phyloP scores from a whole-genome alignment of 768 basidiomycete species.

The Chalciporus chontae region DNA sequence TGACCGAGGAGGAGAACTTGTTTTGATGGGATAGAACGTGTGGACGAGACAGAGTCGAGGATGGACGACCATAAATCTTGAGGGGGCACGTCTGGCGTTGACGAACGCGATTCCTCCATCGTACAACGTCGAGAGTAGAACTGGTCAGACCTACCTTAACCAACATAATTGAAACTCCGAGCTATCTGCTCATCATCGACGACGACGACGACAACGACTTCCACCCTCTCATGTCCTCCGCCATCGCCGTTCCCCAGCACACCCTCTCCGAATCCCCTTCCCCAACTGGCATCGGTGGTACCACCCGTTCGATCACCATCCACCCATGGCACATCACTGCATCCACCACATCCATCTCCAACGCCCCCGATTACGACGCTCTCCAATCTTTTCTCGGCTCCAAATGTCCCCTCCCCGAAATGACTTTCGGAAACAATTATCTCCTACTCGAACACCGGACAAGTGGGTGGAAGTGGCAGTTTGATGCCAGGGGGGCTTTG shows the following conservation, averaged over 20 bases:
- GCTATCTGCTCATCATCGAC: conserved; percentile 3
- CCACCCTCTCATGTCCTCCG: conserved; percentile 34
- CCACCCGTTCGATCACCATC: conserved; percentile 65
- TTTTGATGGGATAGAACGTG: conserved; percentile 80
- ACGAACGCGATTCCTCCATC: conserved; percentile 50
- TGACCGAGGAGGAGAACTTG: conserved; percentile 84
- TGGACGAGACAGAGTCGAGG: conserved; percentile 79
- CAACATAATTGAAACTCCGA: conserved; percentile 34
- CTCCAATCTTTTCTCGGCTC: conserved; percentile 57
- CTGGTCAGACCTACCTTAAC: no score
- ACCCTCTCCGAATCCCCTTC: conserved; percentile 59
- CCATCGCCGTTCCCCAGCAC: conserved; percentile 55
- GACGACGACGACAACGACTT: conserved; percentile 14
- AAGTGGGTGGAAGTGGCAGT: conserved; percentile 61
- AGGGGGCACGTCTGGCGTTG: conserved; percentile 71
- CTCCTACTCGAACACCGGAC: conserved; percentile 64
- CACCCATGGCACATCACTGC: conserved; percentile 68
- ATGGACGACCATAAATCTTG: conserved; percentile 93
- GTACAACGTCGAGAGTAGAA: no score
- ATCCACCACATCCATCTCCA: conserved; percentile 75
- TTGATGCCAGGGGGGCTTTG: conserved; percentile 68
- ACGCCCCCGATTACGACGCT: conserved; percentile 68
- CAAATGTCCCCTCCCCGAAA: conserved; percentile 82
- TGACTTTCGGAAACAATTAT: conserved; percentile 89
- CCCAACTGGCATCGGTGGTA: conserved; percentile 12